phyloP scores from a whole-genome alignment of 352 stramenopile species.

The Phytophthora hybrid region DNA sequence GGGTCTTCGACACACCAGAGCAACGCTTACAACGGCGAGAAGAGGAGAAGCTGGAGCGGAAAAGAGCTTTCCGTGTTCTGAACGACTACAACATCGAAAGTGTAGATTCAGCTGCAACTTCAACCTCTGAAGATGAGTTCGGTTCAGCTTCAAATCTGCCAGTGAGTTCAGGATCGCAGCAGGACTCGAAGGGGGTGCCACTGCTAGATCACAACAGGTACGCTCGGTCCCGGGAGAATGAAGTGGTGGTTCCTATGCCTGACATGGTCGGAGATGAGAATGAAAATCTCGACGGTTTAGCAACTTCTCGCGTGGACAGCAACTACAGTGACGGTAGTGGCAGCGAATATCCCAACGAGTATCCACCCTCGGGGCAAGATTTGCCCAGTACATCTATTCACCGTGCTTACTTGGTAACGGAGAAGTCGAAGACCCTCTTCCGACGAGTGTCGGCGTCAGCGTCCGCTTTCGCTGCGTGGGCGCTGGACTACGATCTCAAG shows the following conservation, averaged over 20 bases:
- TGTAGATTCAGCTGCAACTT: slow-evolving; percentile 14
- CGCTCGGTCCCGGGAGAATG: not conserved
- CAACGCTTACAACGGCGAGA: slow-evolving; percentile 62
- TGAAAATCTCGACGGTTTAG: not conserved
- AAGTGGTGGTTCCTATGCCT: not conserved
- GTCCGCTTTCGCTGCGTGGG: slow-evolving; percentile 42
- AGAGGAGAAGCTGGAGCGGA: slow-evolving; percentile 62
- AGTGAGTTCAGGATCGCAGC: not conserved
- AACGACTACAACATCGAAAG: slow-evolving; percentile 60
- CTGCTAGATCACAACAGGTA: too few relatives aligned
- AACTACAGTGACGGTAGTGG: not conserved
- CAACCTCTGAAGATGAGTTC: not conserved
- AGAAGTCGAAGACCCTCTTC: slow-evolving; percentile 37
- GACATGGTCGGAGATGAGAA: not conserved
- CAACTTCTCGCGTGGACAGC: not conserved
- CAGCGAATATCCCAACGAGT: not conserved
- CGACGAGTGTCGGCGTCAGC: slow-evolving; percentile 42
- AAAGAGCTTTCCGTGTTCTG: slow-evolving; percentile 63
- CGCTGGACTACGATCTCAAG: slow-evolving; percentile 46
- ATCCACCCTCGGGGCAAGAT: not conserved
- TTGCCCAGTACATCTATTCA: slow-evolving; percentile 7
- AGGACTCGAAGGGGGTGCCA: not conserved
- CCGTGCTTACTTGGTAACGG: slow-evolving; percentile 43
- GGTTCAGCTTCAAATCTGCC: not conserved
- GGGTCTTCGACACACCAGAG: slow-evolving; percentile 57